These are phyloP conservation scores for Ceratocystis eucalypticola DNA, from an alignment of 2,329 filamentous ascomycete genomes.

Conservation along the genomic window DNA sequence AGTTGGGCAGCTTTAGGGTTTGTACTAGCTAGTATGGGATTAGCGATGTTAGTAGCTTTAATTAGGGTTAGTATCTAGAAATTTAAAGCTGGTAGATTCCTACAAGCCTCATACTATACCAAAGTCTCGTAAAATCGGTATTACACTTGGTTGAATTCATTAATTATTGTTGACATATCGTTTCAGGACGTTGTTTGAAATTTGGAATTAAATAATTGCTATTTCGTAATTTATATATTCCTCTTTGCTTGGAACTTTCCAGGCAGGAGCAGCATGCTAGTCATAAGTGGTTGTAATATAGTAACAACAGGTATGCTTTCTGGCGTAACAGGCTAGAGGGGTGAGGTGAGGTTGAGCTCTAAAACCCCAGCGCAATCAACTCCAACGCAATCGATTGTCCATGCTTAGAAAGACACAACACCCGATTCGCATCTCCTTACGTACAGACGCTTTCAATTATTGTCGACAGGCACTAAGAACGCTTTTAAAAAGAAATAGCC, in stretches of 20 bases:
- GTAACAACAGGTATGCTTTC: not conserved
- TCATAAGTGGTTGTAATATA: constrained; percentile 10
- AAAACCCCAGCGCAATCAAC: constrained; percentile 8
- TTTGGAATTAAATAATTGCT: no score
- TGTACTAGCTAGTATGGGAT: not conserved
- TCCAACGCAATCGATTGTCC: not conserved
- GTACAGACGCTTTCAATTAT: not conserved
- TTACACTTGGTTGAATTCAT: no score
- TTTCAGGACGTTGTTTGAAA: no score
- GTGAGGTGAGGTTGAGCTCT: constrained; percentile 12
- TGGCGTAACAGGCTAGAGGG: constrained; percentile 11
- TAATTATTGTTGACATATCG: no score
- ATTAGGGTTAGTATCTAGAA: not conserved
- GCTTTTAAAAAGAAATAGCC: not conserved
- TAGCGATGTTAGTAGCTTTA: not conserved
- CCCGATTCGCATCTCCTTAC: not conserved
- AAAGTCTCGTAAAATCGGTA: no score
- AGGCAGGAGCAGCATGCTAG: not conserved
- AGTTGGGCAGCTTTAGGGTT: not conserved
- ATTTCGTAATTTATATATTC: no score
- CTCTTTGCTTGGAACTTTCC: no score
- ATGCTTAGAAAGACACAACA: not conserved
- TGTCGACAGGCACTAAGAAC: not conserved
- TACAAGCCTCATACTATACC: not conserved
- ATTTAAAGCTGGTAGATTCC: not conserved